Evolutionary conservation across 495 filamentous ascomycete genomes (phyloP), one percentile per base, ranked within the genome.

Genomic region (Penicillium pulvis): DNA sequence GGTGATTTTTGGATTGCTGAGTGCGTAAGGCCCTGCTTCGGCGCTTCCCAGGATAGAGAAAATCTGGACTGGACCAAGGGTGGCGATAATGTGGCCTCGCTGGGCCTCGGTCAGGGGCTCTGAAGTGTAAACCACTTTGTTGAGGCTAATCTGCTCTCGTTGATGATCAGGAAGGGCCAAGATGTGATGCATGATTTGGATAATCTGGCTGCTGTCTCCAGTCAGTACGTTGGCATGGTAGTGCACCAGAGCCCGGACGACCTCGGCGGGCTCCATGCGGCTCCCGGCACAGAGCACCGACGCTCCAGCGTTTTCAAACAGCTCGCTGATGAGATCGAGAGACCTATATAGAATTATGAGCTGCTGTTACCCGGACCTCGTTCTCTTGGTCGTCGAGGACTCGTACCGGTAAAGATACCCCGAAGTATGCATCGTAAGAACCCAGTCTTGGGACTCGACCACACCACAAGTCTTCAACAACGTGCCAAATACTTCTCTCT

Each of bases 41-140:
- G 45, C 45, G 20, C 45, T 48, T 48, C 45, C 45, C 2, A 23
- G 12, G 45, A 48, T 23, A 14, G 45, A 48, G 24, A 14, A 48
- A 23, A 48, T 28, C 16, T n/a, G 16, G 19, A 44, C 19, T 2
- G 14, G 16, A n/a, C 16, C 16, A 6, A 44, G 16, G 19, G 16
- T 4, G 3, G 41, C 6, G 19, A n/a, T 7, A n/a, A 44, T n/a
- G 41, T n/a, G 19, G 41, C 7, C 16, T 19, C 60, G 23, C 33
- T 71, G 68, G 4, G 62, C 36, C 8, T 24, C 2, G 1, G 64
- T 71, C 31, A 71, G 46, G 16, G 60, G 33, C 20, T 73, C 68
- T 0, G 70, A 73, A 4, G 66, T 69, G 41, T 71, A 71, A 7
- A 71, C 61, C 12, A 64, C 51, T 51, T 73, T 71, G 17, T 63